Conservation (phyloP, 163 green algal genomes). For the Trebouxiophyceae sp. region DNA sequence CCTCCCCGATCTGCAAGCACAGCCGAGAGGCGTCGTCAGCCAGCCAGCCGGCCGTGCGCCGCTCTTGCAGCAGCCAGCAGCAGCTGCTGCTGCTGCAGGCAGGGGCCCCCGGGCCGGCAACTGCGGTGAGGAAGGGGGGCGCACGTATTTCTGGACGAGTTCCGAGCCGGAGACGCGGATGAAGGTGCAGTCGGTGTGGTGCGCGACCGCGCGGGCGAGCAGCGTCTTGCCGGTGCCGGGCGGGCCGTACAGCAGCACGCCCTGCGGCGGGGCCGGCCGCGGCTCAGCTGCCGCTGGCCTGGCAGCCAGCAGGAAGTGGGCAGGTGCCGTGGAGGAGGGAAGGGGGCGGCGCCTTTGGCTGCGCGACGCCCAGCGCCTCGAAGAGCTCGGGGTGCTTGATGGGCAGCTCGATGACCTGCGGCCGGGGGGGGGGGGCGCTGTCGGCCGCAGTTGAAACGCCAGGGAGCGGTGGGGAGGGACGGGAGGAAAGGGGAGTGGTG, state of each 20-base stretch:
- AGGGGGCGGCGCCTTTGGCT: conserved; percentile 94
- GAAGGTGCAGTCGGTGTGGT: conserved; percentile 99
- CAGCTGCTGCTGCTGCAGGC: no score
- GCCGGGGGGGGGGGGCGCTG: background rate
- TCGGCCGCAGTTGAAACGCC: background rate
- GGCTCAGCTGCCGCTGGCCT: no score
- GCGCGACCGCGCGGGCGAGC: conserved; percentile 92
- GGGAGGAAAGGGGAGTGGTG: conserved; percentile 15
- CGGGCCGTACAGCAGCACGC: conserved; percentile 94
- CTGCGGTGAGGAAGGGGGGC: background rate
- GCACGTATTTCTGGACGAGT: conserved; percentile 97
- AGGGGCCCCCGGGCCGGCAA: no score
- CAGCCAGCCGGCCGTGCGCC: no score
- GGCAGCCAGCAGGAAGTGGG: no score
- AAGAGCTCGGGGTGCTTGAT: conserved; percentile 99
- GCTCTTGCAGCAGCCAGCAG: no score
- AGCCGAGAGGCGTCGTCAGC: no score
- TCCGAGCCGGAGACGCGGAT: conserved; percentile 95
- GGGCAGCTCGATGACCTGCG: conserved; percentile 95
- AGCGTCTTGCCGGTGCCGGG: conserved; percentile 98
- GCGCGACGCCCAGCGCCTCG: conserved; percentile 93
- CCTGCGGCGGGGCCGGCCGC: conserved; percentile 43
- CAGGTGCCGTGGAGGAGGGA: no score
- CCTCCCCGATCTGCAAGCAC: conserved; percentile 83
- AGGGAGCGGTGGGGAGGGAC: background rate